Evolutionary conservation across 1,139 yeast genomes (phyloP), one percentile per base, ranked within the genome.

Genomic region (Arxiozyma slooffiae): DNA sequence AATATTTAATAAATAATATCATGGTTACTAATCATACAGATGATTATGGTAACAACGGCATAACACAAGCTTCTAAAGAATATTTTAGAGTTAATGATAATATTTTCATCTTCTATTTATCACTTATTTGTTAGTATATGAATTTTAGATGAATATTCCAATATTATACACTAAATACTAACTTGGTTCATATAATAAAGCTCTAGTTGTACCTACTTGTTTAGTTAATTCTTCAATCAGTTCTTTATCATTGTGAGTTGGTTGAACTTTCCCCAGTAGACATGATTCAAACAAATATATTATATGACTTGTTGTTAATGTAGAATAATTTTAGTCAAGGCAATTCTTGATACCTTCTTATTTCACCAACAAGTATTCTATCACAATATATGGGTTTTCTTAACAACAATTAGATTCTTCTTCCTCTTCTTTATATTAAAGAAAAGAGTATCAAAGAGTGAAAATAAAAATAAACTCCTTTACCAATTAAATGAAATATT

Each of bases 191-290:
- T 4, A 16, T 17, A 38, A 44, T 18, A 17, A 18, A n/a, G 4
- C 9, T 30, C 18, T 34, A 9, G 9, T 17, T 41, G n/a, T 17
- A 48, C 57, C 48, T 55, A 55, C 57, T 48, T 55, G 52, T 43
- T 46, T 50, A 9, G 67, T 59, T 38, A 69, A 58, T 53, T 67
- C 66, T 47, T 63, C 57, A 21, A 70, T 61, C 7, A 67, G 62
- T 14, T 56, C 59, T 5, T 68, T 67, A 42, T 66, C 68, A 50
- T 69, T 70, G 47, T 69, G 73, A 24, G 66, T 53, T 9, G 71
- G 72, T 51, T 59, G 60, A 14, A 58, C 60, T 48, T 57, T 58
- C 16, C n/a, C 44, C 44, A 20, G 58, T 60, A 34, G 55, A 54
- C 62, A 60, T 58, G 30, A 9, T 41, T 17, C 1, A 14, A 30